A percentile compares a stretch with the other conserved stretches of the same genome.
Evolutionary conservation across 805 yeast genomes (phyloP).

Genomic region (Danielia reshetovae): DNA sequence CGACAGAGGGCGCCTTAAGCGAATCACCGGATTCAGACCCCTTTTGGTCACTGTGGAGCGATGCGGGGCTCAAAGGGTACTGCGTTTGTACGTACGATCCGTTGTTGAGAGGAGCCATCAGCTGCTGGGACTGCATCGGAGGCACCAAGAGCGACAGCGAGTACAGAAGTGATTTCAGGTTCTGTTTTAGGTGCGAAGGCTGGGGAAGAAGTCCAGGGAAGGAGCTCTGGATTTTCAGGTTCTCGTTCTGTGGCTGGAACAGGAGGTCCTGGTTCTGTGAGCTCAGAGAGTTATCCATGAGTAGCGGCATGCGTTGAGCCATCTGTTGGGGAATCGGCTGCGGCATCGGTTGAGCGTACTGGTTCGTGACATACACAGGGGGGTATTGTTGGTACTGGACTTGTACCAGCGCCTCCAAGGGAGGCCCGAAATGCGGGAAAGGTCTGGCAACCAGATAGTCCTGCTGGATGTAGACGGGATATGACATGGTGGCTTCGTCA

Average conservation of each 20-base stretch:
- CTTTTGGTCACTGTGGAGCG: neutral
- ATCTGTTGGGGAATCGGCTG: neutral
- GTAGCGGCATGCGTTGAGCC: neutral
- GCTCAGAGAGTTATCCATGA: neutral
- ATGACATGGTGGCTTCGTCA: conserved; percentile 1
- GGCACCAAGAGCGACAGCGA: no score
- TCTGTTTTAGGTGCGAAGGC: no score
- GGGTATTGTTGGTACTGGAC: neutral
- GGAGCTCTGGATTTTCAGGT: no score
- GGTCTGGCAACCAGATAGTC: conserved; percentile 1
- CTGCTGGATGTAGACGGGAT: conserved; percentile 2
- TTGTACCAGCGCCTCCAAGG: no score
- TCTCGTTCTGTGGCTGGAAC: no score
- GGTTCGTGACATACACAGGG: neutral
- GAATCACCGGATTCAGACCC: neutral
- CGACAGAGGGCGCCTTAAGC: neutral
- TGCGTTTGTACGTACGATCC: neutral
- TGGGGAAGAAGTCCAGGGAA: no score
- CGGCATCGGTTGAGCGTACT: conserved; percentile 1
- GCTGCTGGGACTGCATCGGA: neutral
- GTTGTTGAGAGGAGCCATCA: neutral
- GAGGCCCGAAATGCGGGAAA: no score
- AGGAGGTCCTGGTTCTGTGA: no score
- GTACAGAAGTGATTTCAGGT: no score
- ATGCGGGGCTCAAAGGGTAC: neutral